Evolutionary conservation across 2,329 filamentous ascomycete species (phyloP).

Genomic region (Xylariaceae sp.): DNA sequence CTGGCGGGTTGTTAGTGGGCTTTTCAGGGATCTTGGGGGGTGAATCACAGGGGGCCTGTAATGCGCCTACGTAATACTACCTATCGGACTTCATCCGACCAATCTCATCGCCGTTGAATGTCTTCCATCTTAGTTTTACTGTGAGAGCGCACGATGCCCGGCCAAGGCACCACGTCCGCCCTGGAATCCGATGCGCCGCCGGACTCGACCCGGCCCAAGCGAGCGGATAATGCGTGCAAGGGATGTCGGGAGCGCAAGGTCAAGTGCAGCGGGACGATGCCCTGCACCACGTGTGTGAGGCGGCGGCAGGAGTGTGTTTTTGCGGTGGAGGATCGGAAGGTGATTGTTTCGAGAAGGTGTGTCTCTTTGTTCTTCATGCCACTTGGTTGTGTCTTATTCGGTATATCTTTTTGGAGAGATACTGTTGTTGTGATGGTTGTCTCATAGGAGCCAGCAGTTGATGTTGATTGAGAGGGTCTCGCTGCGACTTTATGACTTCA

Average conservation of each 20-base stretch:
- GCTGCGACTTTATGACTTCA: not conserved
- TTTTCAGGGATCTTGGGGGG: no score
- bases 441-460: no score
- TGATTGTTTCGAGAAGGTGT: constrained; percentile 8
- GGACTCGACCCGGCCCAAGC: not conserved
- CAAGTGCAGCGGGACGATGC: constrained; percentile 5
- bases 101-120: no score
- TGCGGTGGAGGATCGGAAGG: constrained; percentile 3
- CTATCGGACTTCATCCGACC: no score
- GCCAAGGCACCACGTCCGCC: not conserved
- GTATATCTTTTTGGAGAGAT: not conserved
- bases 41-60: no score
- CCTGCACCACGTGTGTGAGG: constrained; percentile 7
- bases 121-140: no score
- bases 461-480: not conserved
- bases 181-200: not conserved
- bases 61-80: no score
- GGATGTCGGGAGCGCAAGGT: constrained; percentile 9
- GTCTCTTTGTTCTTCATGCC: not conserved
- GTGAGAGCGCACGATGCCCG: not conserved
- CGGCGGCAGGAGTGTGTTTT: constrained; percentile 7
- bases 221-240: constrained; percentile 6
- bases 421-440: not conserved
- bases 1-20: no score
- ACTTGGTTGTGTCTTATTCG: not conserved